phyloP scores from a whole-genome alignment of 2,329 filamentous ascomycete species.

The Intubia oerlemansii region DNA sequence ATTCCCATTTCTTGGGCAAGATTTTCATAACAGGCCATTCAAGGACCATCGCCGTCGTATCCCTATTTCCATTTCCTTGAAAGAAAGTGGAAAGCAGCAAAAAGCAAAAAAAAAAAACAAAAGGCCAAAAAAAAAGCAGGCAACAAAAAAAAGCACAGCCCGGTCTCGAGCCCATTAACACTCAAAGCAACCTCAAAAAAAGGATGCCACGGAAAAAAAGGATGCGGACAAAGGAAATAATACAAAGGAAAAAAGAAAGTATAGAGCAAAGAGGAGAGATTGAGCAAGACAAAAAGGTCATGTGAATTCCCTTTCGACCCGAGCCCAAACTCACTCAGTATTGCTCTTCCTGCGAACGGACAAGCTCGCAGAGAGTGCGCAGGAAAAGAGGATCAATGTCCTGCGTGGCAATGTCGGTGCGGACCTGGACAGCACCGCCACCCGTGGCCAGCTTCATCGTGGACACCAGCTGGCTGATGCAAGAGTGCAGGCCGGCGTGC shows the following conservation, averaged over 20 bases:
- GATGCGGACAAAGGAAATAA: not conserved
- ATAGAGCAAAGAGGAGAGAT: not conserved
- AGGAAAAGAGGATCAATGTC: slow-evolving; percentile 17
- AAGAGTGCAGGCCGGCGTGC: slow-evolving; percentile 25
- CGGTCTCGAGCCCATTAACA: no score
- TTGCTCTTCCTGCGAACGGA: slow-evolving; percentile 18
- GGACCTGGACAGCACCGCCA: no score
- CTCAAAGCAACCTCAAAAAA: no score
- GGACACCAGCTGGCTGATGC: slow-evolving; percentile 27
- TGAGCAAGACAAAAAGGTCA: not conserved
- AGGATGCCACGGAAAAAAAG: no score
- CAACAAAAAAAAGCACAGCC: not conserved
- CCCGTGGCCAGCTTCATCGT: slow-evolving; percentile 18
- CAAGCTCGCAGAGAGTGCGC: slow-evolving; percentile 19
- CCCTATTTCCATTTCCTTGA: not conserved
- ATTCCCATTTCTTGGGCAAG: no score
- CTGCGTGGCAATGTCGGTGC: slow-evolving; percentile 5
- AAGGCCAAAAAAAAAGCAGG: not conserved
- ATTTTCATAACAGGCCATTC: no score
- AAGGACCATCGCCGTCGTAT: no score
- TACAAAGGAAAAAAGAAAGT: not conserved
- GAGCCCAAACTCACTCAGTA: no score
- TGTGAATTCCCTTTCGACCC: no score
- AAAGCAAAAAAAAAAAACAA: not conserved
- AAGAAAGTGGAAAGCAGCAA: not conserved